A percentile compares a stretch with the other conserved stretches of the same genome.
These are phyloP conservation scores for Lentinus tigrinus DNA, from an alignment of 768 basidiomycete species.

Conservation along the genomic window DNA sequence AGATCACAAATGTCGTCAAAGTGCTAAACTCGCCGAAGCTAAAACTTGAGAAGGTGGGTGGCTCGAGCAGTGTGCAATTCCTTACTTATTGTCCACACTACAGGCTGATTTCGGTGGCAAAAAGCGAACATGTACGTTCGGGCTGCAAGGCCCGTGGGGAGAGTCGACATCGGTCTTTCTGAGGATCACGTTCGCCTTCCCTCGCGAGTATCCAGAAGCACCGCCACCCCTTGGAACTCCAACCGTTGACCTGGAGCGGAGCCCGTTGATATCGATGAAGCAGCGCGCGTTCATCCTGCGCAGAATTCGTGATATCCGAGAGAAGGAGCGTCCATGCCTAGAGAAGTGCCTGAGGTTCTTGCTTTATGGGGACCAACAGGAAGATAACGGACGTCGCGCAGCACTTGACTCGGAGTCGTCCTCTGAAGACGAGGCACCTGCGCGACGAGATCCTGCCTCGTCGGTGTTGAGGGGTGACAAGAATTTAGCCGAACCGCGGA, in stretches of 20 bases:
- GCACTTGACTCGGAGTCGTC: constrained; percentile 60
- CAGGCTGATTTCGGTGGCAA: constrained; percentile 64
- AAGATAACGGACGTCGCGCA: constrained; percentile 31
- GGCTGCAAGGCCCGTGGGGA: constrained; percentile 91
- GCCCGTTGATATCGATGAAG: constrained; percentile 73
- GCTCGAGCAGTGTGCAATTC: background rate
- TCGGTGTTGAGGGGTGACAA: constrained; percentile 63
- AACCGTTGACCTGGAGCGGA: constrained; percentile 79
- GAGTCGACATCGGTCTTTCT: constrained; percentile 81
- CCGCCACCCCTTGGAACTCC: constrained; percentile 65
- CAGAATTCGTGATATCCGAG: constrained; percentile 68
- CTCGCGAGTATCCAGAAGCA: constrained; percentile 72
- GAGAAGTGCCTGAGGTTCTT: constrained; percentile 83
- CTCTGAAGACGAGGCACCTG: constrained; percentile 58
- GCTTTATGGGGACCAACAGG: constrained; percentile 61
- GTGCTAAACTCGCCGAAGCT: constrained; percentile 68
- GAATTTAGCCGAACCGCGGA: constrained; percentile 80
- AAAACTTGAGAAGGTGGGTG: constrained; percentile 77
- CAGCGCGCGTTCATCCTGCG: constrained; percentile 78
- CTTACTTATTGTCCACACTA: background rate
- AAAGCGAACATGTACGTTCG: constrained; percentile 79
- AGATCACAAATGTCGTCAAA: constrained; percentile 72
- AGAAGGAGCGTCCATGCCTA: constrained; percentile 76
- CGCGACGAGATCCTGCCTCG: constrained; percentile 48
- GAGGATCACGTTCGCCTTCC: constrained; percentile 87